These are phyloP conservation scores for Collybia mongolica DNA, from an alignment of 768 basidiomycete species.

Conservation along the genomic window DNA sequence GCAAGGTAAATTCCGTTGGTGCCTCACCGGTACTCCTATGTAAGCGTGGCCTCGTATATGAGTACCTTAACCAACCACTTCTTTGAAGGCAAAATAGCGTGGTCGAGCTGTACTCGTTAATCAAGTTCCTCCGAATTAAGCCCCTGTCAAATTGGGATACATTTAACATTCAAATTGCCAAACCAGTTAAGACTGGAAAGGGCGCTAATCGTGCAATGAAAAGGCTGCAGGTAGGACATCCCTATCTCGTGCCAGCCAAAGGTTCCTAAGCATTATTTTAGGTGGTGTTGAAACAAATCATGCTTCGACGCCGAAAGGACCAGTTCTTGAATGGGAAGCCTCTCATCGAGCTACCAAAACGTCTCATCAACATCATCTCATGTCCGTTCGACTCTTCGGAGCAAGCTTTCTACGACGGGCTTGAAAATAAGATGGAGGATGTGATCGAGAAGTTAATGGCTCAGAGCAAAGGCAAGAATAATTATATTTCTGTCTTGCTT, in stretches of 20 bases:
- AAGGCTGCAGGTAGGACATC: constrained; percentile 62
- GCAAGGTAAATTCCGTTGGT: constrained; percentile 83
- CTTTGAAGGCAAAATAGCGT: constrained; percentile 78
- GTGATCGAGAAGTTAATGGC: constrained; percentile 68
- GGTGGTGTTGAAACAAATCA: constrained; percentile 80
- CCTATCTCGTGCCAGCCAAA: background rate
- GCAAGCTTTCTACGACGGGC: constrained; percentile 70
- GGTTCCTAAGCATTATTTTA: constrained; percentile 21
- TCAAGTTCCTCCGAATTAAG: constrained; percentile 84
- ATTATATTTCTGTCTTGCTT: constrained; percentile 70
- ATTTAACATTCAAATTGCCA: constrained; percentile 78
- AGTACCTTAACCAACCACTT: constrained; percentile 19
- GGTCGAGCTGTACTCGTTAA: constrained; percentile 83
- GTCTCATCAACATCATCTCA: constrained; percentile 66
- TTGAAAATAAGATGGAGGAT: constrained; percentile 66
- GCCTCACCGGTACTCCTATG: constrained; percentile 84
- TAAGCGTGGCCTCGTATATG: constrained; percentile 23
- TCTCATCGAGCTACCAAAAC: constrained; percentile 76
- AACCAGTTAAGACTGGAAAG: constrained; percentile 72
- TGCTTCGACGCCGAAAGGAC: constrained; percentile 87
- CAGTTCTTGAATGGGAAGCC: constrained; percentile 74
- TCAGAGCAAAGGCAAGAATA: constrained; percentile 49
- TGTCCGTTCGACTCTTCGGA: constrained; percentile 81
- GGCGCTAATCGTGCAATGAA: constrained; percentile 73
- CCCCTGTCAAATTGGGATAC: constrained; percentile 78